A percentile compares a stretch with the other conserved stretches of the same genome.
Conservation (phyloP, 2,329 filamentous ascomycete genomes). For the Alternaria conjuncta region DNA sequence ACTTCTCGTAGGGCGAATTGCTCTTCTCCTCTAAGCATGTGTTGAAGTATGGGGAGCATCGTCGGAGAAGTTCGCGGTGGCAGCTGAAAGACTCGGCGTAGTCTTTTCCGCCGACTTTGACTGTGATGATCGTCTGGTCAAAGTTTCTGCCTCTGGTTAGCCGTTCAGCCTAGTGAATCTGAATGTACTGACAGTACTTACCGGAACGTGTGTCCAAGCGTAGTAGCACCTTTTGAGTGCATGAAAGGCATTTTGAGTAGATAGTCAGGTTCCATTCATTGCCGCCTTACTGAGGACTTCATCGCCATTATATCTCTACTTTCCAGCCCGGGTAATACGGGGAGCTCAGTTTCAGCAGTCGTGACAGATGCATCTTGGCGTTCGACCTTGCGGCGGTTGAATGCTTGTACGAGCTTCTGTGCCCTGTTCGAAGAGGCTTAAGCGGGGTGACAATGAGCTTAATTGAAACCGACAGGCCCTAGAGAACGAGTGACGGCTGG, state of each 20-base stretch:
- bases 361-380: constrained; percentile 30
- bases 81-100: constrained; percentile 44
- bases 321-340: constrained; percentile 7
- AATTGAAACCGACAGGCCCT: constrained; percentile 18
- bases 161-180: neutral
- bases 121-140: constrained; percentile 45
- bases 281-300: constrained; percentile 8
- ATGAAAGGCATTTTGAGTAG: constrained; percentile 48
- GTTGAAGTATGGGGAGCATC: constrained; percentile 45
- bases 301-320: constrained; percentile 11
- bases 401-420: constrained; percentile 19
- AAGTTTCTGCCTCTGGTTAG: constrained; percentile 41
- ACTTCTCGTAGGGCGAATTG: constrained; percentile 41
- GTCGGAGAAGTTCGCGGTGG: constrained; percentile 41
- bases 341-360: constrained; percentile 23
- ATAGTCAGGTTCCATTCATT: constrained; percentile 42
- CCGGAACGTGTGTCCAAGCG: constrained; percentile 46
- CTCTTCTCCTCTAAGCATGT: constrained; percentile 37
- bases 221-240: constrained; percentile 35
- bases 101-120: constrained; percentile 42
- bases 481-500: constrained; percentile 7
- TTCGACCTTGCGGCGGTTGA: constrained; percentile 21
- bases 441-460: constrained; percentile 13
- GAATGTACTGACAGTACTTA: constrained; percentile 9
- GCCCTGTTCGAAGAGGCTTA: constrained; percentile 12